Evolutionary conservation across 225 moss, liverwort and hornwort species (phyloP), one percentile per base, ranked within the genome.

Genomic region (Physcomitrellopsis africana): DNA sequence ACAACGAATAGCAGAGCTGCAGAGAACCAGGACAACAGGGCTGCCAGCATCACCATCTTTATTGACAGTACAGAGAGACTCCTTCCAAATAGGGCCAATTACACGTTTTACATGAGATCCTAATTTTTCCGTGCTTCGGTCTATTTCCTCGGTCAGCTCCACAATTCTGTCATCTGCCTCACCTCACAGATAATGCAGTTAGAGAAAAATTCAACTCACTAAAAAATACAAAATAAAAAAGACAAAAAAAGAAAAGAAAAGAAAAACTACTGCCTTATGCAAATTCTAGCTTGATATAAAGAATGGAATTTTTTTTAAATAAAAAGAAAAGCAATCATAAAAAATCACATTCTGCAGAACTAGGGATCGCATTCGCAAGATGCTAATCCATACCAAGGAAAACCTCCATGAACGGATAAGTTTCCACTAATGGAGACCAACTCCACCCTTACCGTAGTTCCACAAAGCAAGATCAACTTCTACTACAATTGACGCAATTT

Each of bases 1-100:
- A 73, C 92, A 92, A 16, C 89, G 92, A 68, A 88, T 80, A 49
- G 94, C 94, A 76, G 92, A 94, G 81, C 88, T 94, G 81, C 89
- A 92, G 57, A 94, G 85, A 72, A 94, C 90, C 76, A 94, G 76
- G 44, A 92, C 81, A 67, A 90, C 83, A 76, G 90, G 88, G 79
- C 82, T 88, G 54, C 92, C 94, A 61, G 49, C 45, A 65, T 86
- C 89, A 32, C 73, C 63, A 56, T 74, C 11, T 58, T 77, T 74
- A 15, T 81, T 76, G 54, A 69, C 80, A 51, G 65, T 81, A 81
- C 87, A 86, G 37, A 94, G 90, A 8, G 68, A 78, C 49, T 94
- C 88, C 77, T 90, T 90, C 94, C 94, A 94, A 9, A 72, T 59
- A 20, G 92, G 85, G 10, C 91, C 89, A 43, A 92, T 72, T 43